Conservation (phyloP, 371 early-diverging fungal species). For the Circinella minor region DNA sequence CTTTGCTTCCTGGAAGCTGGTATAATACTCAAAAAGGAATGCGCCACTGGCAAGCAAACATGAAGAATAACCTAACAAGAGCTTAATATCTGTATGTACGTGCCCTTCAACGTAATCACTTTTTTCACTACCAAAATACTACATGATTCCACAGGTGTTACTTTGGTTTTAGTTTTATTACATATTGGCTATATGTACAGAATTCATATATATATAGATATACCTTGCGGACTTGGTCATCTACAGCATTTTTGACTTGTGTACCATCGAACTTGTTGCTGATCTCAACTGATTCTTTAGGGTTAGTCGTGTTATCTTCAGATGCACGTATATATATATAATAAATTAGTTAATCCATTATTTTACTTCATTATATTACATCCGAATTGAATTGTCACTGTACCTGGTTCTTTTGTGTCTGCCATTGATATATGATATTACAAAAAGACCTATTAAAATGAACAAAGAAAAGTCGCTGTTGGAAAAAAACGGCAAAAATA, state of each 20-base stretch:
- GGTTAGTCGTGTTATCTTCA: conserved; percentile 2
- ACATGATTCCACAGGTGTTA: background rate
- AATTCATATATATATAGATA: background rate
- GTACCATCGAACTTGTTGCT: conserved; percentile 42
- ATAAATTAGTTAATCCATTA: background rate
- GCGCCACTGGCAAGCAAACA: conserved; percentile 43
- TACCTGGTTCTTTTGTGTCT: conserved; percentile 2
- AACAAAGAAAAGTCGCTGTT: too few species aligned
- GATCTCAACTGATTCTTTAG: conserved; percentile 35
- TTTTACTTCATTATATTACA: background rate
- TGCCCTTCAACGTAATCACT: conserved; percentile 32
- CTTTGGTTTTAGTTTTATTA: too few species aligned
- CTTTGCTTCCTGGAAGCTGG: conserved; percentile 39
- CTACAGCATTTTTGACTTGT: conserved; percentile 45
- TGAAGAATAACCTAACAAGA: conserved; percentile 45
- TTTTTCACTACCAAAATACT: conserved; percentile 31
- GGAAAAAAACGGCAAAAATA: too few species aligned
- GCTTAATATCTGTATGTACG: conserved; percentile 45
- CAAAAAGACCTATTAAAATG: too few species aligned
- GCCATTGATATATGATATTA: background rate
- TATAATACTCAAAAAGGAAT: conserved; percentile 44
- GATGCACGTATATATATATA: background rate
- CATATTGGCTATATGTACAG: too few species aligned
- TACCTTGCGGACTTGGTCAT: conserved; percentile 51
- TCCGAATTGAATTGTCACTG: background rate